Percentiles rank a stretch among this genome's conserved stretches.
Evolutionary conservation across 2,329 filamentous ascomycete genomes (phyloP).

Genomic region (Chaetomium olivaceum): DNA sequence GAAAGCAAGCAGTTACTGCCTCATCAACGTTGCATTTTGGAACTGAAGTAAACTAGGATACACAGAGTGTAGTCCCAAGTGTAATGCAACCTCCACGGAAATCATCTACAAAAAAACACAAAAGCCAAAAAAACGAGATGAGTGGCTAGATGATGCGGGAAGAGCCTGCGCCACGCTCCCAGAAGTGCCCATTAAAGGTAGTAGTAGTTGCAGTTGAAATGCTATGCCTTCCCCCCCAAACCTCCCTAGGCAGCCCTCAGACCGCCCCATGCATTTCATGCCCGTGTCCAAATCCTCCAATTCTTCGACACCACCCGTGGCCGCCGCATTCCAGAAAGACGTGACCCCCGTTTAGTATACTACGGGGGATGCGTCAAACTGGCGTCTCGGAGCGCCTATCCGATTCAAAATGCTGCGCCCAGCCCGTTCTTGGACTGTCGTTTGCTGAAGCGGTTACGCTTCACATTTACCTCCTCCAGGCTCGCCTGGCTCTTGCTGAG

Average conservation of each 20-base stretch:
- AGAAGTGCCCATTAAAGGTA: conserved; percentile 39
- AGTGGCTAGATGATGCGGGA: conserved; percentile 16
- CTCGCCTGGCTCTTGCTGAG: conserved; percentile 61
- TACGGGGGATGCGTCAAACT: neutral
- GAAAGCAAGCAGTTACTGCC: neutral
- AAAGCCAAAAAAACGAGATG: neutral
- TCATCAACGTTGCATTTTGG: neutral
- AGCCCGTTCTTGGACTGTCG: conserved; percentile 93
- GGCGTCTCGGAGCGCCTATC: neutral
- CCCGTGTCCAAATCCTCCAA: neutral
- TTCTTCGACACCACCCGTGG: neutral
- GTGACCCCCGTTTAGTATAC: neutral
- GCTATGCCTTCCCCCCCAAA: conserved; percentile 7
- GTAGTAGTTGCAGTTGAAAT: conserved; percentile 24
- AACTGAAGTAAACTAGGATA: neutral
- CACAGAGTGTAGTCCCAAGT: neutral
- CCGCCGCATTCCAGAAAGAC: neutral
- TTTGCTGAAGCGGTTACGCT: conserved; percentile 78
- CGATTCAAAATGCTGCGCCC: conserved; percentile 67
- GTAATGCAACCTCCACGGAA: neutral
- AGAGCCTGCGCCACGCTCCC: conserved; percentile 39
- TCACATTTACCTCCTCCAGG: conserved; percentile 50
- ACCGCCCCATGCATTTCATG: conserved; percentile 5
- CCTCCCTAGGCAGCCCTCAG: neutral
- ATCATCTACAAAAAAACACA: neutral